Percentiles rank a stretch among this genome's conserved stretches.
Evolutionary conservation across 1,284 basidiomycete species (phyloP).

Genomic region (Sanghuangporus weigelae): DNA sequence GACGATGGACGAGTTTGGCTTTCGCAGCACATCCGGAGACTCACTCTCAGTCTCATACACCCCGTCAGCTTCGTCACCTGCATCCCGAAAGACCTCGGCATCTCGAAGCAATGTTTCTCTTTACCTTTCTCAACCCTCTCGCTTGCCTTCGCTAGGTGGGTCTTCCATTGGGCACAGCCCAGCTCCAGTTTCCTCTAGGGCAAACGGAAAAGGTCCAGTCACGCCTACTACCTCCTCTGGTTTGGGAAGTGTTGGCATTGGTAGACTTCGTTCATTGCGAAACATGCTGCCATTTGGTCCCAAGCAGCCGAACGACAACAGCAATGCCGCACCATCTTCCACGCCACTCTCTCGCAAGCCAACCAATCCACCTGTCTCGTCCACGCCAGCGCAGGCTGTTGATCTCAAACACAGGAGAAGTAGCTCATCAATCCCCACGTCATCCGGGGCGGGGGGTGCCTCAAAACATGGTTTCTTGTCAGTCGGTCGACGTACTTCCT

Average conservation of each 20-base stretch:
- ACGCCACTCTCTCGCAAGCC: background rate
- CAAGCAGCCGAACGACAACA: constrained; percentile 1
- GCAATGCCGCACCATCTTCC: background rate
- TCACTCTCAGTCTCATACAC: constrained; percentile 10
- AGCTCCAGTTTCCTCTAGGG: background rate
- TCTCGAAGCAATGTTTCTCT: background rate
- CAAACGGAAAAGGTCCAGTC: background rate
- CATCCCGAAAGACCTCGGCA: constrained; percentile 3
- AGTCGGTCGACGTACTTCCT: constrained; percentile 10
- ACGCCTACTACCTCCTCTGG: background rate
- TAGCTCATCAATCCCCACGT: constrained; percentile 9
- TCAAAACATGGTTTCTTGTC: constrained; percentile 7
- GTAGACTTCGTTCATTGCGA: constrained; percentile 9
- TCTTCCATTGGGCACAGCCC: background rate
- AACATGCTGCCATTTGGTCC: constrained; percentile 16
- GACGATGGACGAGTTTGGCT: constrained; percentile 2
- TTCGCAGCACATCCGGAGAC: background rate
- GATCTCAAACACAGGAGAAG: constrained; percentile 10
- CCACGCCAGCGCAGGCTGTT: background rate
- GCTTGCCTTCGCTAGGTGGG: constrained; percentile 1
- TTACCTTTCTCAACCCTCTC: background rate
- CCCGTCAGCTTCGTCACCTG: constrained; percentile 3
- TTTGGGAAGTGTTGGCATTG: background rate
- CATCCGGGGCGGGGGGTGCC: background rate
- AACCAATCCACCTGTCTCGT: background rate